Evolutionary conservation across 176 grass and related monocot genomes (phyloP).

Genomic region (Aegilops speltoides): DNA sequence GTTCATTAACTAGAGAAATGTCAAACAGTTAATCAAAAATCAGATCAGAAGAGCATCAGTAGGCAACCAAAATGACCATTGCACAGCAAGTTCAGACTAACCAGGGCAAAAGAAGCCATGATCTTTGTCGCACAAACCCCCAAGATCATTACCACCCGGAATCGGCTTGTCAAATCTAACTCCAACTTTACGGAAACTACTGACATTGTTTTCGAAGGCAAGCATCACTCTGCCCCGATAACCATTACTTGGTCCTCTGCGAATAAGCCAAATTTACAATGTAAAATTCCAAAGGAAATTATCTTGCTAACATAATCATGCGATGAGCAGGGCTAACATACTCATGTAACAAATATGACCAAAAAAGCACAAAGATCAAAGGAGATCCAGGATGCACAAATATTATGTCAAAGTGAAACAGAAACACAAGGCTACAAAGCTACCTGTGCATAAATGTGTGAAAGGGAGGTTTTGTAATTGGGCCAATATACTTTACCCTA

Average conservation of each 20-base stretch:
- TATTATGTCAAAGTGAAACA: background rate
- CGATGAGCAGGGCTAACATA: background rate
- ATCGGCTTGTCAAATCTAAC: constrained; percentile 75
- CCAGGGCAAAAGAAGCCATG: constrained; percentile 73
- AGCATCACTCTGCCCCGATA: constrained; percentile 72
- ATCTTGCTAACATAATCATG: background rate
- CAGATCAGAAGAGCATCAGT: background rate
- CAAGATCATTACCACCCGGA: constrained; percentile 69
- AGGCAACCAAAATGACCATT: background rate
- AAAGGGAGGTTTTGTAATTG: background rate
- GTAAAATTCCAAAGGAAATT: background rate
- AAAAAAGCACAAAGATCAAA: background rate
- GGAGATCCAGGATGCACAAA: background rate
- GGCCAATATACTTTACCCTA: constrained; percentile 57
- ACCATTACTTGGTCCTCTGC: constrained; percentile 56
- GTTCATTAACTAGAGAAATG: constrained; percentile 44
- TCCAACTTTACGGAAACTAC: constrained; percentile 63
- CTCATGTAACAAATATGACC: background rate
- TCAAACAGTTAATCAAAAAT: background rate
- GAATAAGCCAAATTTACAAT: constrained; percentile 11
- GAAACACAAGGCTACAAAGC: background rate
- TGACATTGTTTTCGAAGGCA: constrained; percentile 56
- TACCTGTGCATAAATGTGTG: constrained; percentile 34
- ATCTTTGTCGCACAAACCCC: constrained; percentile 71
- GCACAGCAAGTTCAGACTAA: constrained; percentile 27